Evolutionary conservation across 345 rosid species (phyloP).

Genomic region (Syzygium jambos): DNA sequence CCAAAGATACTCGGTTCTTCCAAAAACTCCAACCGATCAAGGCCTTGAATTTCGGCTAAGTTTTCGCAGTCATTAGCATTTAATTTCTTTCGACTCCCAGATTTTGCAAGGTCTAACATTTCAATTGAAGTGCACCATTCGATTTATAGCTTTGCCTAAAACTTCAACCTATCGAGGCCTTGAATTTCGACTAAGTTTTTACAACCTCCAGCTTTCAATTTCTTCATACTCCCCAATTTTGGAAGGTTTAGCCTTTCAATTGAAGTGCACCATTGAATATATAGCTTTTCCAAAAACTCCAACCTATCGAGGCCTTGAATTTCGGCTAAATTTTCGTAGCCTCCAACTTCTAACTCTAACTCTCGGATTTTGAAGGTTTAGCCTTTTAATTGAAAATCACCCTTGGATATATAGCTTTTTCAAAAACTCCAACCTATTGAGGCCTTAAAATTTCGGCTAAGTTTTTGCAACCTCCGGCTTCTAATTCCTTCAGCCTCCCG

Average conservation of each 20-base stretch:
- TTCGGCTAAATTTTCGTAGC: fast-evolving
- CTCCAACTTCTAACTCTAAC: neutral
- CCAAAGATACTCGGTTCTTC: neutral
- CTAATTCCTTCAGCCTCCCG: neutral
- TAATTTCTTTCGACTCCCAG: fast-evolving
- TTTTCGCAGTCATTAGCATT: neutral
- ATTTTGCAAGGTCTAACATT: fast-evolving
- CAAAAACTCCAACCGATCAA: neutral
- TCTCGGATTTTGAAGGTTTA: fast-evolving
- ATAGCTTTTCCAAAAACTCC: neutral
- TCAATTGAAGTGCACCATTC: fast-evolving
- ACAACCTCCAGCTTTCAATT: neutral
- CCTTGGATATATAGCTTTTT: neutral
- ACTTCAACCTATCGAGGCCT: neutral
- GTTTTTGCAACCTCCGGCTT: neutral
- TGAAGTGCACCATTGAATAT: neutral
- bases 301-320: neutral
- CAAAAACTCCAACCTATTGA: neutral
- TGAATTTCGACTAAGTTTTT: fast-evolving
- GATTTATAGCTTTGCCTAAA: neutral
- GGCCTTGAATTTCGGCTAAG: neutral
- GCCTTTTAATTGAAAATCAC: neutral
- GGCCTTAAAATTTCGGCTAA: neutral
- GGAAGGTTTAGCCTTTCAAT: neutral
- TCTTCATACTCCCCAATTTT: neutral